Evolutionary conservation across 441 rosid species (phyloP), one percentile per base, ranked within the genome.

Genomic region (Macaranga tanarius): DNA sequence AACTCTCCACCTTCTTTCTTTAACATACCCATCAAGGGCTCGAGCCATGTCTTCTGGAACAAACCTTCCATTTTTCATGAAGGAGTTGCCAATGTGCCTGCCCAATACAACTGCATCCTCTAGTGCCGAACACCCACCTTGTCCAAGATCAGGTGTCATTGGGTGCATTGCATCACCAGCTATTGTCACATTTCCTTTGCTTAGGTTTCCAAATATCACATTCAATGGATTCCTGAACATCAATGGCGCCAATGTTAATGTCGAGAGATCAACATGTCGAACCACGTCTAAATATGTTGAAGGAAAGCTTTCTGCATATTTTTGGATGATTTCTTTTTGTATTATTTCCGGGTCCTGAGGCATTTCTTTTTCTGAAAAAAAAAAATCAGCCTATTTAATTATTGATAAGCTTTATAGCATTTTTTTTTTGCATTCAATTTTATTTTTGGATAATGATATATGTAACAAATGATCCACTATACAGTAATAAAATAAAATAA

Each of bases 141-240:
- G 87, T 6, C 50, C 84, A 0, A 85, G 76, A 11, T 87, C 86
- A 5, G 87, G 87, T 0, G 87, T 87, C 81, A 76, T 87, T 2
- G 90, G 88, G 47, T 87, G 90, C 88, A 85, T 83, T 0, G 90
- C 88, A 28, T 87, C 87, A 0, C 88, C 88, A 0, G 83, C 85
- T 25, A 83, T 83, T 0, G 83, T 81, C 20, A 85, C n/a, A 54
- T 79, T 83, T 31, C 76, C 76, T 34, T 67, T 74, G 62, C 75
- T 78, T 15, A 83, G 57, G 1, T 65, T 83, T 10, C 84, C 84
- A 4, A 77, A 68, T 6, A 73, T 4, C 19, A 84, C 76, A 8
- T 77, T 56, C 87, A 85, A 83, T 5, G 90, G 88, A 22, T 52
- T 19, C 52, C 90, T 78, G 5, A 81, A 71, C 73, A 66, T 55